Conservation (phyloP, 768 basidiomycete genomes). For the Rhodotorula taiwanensis region DNA sequence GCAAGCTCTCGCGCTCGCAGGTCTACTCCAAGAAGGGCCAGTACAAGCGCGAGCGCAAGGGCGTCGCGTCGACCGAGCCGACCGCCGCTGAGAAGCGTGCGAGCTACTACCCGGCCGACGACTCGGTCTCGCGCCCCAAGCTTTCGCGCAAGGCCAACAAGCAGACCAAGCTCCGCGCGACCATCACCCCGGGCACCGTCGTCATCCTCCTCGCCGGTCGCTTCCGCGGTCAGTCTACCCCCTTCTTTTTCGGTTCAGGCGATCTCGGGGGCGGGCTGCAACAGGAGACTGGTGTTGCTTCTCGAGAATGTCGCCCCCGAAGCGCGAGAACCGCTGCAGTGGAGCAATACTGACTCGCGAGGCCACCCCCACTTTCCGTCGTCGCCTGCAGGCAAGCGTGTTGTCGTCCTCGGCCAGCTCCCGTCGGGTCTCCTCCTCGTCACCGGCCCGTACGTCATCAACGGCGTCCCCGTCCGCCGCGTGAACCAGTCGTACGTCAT, state of each 20-base stretch:
- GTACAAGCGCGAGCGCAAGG: conserved; percentile 65
- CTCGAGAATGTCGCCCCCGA: no score
- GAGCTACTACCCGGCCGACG: conserved; percentile 87
- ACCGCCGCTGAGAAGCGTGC: conserved; percentile 72
- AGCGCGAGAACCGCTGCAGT: background rate
- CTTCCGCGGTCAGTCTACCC: conserved; percentile 57
- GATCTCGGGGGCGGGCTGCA: no score
- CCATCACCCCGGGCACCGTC: conserved; percentile 89
- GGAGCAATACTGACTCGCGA: no score
- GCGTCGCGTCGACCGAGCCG: conserved; percentile 57
- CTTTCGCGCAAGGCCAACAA: conserved; percentile 80
- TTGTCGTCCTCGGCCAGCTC: conserved; percentile 96
- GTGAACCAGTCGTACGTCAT: conserved; percentile 99
- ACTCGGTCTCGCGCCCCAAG: conserved; percentile 79
- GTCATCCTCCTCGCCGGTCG: conserved; percentile 95
- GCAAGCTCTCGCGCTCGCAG: conserved; percentile 74
- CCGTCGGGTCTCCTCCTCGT: conserved; percentile 79
- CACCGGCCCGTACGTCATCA: conserved; percentile 94
- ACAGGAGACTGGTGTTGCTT: no score
- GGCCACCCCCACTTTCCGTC: background rate
- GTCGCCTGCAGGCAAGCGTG: conserved; percentile 58
- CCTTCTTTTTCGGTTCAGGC: no score
- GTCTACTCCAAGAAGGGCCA: conserved; percentile 73
- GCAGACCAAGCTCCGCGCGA: conserved; percentile 64
- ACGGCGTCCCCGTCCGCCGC: conserved; percentile 94